Evolutionary conservation across 441 rosid genomes (phyloP), one percentile per base, ranked within the genome.

Genomic region (Erodium chrysanthum): DNA sequence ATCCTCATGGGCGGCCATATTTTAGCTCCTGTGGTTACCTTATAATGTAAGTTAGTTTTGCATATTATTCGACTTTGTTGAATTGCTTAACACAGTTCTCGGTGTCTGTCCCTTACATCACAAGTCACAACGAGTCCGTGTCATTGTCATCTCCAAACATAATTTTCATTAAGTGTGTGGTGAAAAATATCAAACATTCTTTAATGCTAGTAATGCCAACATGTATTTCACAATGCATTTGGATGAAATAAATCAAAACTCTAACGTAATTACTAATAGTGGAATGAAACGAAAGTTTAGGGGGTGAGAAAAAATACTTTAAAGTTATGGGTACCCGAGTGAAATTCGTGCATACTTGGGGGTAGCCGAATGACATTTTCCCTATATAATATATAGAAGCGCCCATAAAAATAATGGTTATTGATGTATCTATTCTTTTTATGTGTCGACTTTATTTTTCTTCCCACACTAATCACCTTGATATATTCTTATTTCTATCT

Each of bases 11-110:
- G 33, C 88, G 86, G 50, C 69, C 73, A 61, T 88, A 83, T 78
- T 84, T 73, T 77, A 82, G 79, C 84, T 81, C 89, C 71, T 80
- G 78, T 66, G 86, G 86, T 79, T 88, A 82, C 78, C 76, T 88
- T 66, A 78, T 86, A 77, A 90, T 88, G 94, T 88, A 88, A 84
- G 94, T 88, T 69, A 71, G 65, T 81, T 76, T 42, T 35, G 17
- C 65, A 70, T 66, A 21, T 70, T 66, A 15, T 48, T 64, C 66
- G 40, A 68, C 33, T 25, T 66, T 33, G 59, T 64, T 42, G 31
- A 63, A 64, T 81, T 50, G 66, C 29, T 35, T 74, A 54, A 25
- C 46, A 40, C 14, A 40, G 14, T 40, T 1, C 14, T 40, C 0
- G 10, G 14, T 40, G 46, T 40, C 46, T 1, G 14, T 40, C 46